These are phyloP conservation scores for Lathyrus sativus DNA, from an alignment of 306 rosid species.

Conservation along the genomic window DNA sequence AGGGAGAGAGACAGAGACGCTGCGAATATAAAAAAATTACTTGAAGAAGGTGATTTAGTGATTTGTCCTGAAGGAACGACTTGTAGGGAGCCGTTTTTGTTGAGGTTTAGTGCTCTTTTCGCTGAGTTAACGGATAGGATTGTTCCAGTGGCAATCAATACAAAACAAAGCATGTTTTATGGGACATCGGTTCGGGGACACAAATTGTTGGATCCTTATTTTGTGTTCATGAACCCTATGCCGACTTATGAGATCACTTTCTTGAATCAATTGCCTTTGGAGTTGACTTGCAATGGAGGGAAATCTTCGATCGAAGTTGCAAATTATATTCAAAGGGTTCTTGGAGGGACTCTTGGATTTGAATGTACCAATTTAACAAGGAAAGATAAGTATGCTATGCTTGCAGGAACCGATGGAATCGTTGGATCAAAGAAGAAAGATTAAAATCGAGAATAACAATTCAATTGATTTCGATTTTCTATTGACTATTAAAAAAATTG, in stretches of 20 bases:
- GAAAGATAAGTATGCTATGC: slow-evolving; percentile 74
- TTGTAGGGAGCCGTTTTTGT: slow-evolving; percentile 76
- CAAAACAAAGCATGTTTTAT: slow-evolving; percentile 73
- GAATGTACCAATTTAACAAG: slow-evolving; percentile 88
- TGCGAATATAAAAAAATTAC: slow-evolving; percentile 61
- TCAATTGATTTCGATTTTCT: background rate
- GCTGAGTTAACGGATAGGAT: slow-evolving; percentile 81
- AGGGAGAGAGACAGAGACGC: slow-evolving; percentile 88
- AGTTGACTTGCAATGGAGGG: slow-evolving; percentile 75
- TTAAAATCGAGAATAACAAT: slow-evolving; percentile 3
- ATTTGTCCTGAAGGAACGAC: slow-evolving; percentile 95
- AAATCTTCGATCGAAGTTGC: slow-evolving; percentile 85
- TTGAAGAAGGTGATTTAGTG: slow-evolving; percentile 84
- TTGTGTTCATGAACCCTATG: slow-evolving; percentile 92
- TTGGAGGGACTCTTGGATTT: slow-evolving; percentile 81
- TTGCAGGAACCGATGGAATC: slow-evolving; percentile 83
- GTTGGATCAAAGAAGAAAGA: slow-evolving; percentile 52
- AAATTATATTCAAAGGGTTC: slow-evolving; percentile 76
- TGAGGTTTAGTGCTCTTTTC: slow-evolving; percentile 86
- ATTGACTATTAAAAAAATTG: background rate
- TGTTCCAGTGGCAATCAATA: slow-evolving; percentile 86
- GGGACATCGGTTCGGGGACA: slow-evolving; percentile 73
- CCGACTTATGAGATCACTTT: slow-evolving; percentile 82
- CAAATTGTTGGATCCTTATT: slow-evolving; percentile 79
- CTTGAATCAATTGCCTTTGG: slow-evolving; percentile 67